Percentiles rank a stretch among this genome's conserved stretches.
These are phyloP conservation scores for Myrmaecium sp. DNA, from an alignment of 2,329 filamentous ascomycete genomes.

Conservation along the genomic window DNA sequence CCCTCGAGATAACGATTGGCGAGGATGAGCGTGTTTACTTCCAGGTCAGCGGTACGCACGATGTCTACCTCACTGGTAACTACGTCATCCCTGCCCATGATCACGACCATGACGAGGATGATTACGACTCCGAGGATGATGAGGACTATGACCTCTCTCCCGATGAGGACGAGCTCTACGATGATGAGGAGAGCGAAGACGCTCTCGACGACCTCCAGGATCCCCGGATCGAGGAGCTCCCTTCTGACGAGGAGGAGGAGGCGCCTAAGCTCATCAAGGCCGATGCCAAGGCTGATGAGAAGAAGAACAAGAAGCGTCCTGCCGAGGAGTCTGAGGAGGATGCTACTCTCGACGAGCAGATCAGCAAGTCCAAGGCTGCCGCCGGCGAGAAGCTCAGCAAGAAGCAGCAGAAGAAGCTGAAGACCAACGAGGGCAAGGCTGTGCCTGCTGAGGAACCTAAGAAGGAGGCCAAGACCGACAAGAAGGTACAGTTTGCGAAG, in stretches of 20 bases:
- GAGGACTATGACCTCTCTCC: slow-evolving; percentile 68
- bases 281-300: slow-evolving; percentile 23
- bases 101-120: slow-evolving; percentile 39
- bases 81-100: slow-evolving; percentile 61
- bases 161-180: slow-evolving; percentile 58
- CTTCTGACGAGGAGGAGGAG: slow-evolving; percentile 59
- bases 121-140: slow-evolving; percentile 43
- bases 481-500: slow-evolving; percentile 99
- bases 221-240: slow-evolving; percentile 70
- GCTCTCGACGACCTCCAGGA: slow-evolving; percentile 47
- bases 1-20: slow-evolving; percentile 80
- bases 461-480: slow-evolving; percentile 34
- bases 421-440: slow-evolving; percentile 94
- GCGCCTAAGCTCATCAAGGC: slow-evolving; percentile 36
- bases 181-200: slow-evolving; percentile 33
- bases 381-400: slow-evolving; percentile 72
- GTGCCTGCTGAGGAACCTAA: slow-evolving; percentile 37
- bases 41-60: slow-evolving; percentile 75
- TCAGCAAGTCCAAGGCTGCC: slow-evolving; percentile 46
- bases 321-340: slow-evolving; percentile 51
- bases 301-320: slow-evolving; percentile 85
- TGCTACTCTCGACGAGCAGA: slow-evolving; percentile 58
- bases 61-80: slow-evolving; percentile 87
- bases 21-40: slow-evolving; percentile 88
- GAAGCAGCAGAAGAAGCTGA: slow-evolving; percentile 95